Evolutionary conservation across 116 monocot species (phyloP), one percentile per base, ranked within the genome.

Genomic region (Posidonia oceanica): DNA sequence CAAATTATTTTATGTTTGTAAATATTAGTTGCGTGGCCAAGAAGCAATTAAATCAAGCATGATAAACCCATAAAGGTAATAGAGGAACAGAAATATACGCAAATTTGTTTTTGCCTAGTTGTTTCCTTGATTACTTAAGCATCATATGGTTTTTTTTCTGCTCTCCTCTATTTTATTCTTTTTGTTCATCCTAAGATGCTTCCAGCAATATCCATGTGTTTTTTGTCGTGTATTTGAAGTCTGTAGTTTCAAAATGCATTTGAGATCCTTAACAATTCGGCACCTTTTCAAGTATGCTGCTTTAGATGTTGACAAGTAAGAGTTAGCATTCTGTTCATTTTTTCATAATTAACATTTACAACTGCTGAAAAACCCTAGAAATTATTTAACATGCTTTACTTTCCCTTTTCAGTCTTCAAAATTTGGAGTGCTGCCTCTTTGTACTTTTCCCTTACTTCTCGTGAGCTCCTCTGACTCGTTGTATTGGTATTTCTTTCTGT

Each of bases 271-370:
- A 84, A 93, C 97, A 71, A 56, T 70, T 72, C 12, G n/a, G 18
- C 66, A 98, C 93, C 93, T 98, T 42, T 98, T 98, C 79, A 98
- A 98, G 76, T 93, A 98, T 93, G 98, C 98, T 37, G 93, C 88
- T 22, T 71, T 98, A 59, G 82, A 88, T 71, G 65, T 93, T 62
- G 98, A 93, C 73, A 98, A 93, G 98, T 98, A 84, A 86, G 93
- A 85, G 65, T 72, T 53, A 18, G 18, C 58, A 39, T 7, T 66
- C 42, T 63, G 4, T 21, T 69, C 18, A 68, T 64, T 7, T 64
- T 72, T 61, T 59, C 39, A 23, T 40, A 10, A 36, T 17, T 22
- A 8, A n/a, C 22, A 52, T 12, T 54, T 68, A 4, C 13, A 10
- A 16, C 18, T 44, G 62, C 62, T 66, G n/a, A 3, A 36, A 54